Conservation (phyloP, 805 yeast species). For the Sungouiella blattae region DNA sequence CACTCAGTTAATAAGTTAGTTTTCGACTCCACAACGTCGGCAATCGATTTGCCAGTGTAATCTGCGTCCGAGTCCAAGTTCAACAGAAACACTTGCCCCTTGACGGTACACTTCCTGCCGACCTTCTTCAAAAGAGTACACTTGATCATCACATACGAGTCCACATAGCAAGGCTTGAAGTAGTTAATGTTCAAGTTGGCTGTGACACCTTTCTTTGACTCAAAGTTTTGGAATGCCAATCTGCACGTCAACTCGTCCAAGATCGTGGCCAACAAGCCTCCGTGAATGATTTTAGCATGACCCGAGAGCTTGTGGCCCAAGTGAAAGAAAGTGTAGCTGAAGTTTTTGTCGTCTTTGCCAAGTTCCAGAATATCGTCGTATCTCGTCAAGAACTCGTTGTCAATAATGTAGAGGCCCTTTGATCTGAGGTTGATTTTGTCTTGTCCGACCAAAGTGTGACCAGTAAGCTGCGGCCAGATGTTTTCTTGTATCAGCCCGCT, state of each 20-base stretch:
- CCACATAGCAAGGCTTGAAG: constrained; percentile 31
- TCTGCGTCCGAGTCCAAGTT: constrained; percentile 16
- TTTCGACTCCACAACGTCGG: constrained; percentile 17
- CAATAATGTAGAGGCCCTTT: constrained; percentile 30
- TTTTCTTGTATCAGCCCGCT: constrained; percentile 21
- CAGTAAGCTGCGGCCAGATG: constrained; percentile 35
- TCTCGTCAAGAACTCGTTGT: constrained; percentile 24
- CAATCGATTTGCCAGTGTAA: constrained; percentile 2
- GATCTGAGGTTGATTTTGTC: constrained; percentile 34
- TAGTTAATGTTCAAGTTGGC: constrained; percentile 42
- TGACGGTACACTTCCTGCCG: constrained; percentile 40
- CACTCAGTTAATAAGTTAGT: constrained; percentile 31
- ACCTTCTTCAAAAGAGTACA: constrained; percentile 28
- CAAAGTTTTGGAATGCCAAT: constrained; percentile 39
- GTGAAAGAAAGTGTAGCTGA: constrained; percentile 36
- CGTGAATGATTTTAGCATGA: constrained; percentile 40
- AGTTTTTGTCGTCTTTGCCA: constrained; percentile 20
- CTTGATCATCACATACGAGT: constrained; percentile 30
- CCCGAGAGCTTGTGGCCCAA: constrained; percentile 38
- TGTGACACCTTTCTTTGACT: constrained; percentile 39
- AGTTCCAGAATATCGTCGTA: constrained; percentile 20
- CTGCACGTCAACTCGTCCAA: constrained; percentile 42
- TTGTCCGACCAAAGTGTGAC: constrained; percentile 30
- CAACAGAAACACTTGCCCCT: constrained; percentile 30
- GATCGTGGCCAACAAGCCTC: constrained; percentile 41